phyloP scores from a whole-genome alignment of 2,329 filamentous ascomycete species.

The Zymoseptoria brevis region DNA sequence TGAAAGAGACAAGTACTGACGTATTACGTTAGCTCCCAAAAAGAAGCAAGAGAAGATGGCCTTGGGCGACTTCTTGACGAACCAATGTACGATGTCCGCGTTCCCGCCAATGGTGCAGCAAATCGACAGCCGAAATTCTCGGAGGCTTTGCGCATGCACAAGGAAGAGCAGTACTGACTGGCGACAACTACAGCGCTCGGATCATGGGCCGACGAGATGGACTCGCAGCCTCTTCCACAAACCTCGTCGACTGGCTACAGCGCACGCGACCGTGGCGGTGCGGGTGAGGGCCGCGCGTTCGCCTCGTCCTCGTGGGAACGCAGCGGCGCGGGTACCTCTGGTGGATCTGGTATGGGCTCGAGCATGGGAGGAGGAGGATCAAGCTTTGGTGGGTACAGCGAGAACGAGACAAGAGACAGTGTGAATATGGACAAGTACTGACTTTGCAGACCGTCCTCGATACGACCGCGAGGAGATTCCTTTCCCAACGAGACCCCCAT shows the following conservation, averaged over 20 bases:
- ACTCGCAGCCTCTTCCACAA: constrained; percentile 40
- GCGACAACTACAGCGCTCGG: constrained; percentile 53
- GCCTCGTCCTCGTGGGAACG: constrained; percentile 30
- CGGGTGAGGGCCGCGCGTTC: constrained; percentile 38
- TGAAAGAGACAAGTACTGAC: background rate
- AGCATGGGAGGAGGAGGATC: constrained; percentile 20
- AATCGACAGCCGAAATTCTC: background rate
- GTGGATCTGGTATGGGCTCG: constrained; percentile 11
- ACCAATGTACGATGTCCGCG: constrained; percentile 57
- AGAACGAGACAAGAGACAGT: constrained; percentile 1
- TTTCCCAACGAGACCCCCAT: constrained; percentile 85
- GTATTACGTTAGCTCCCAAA: constrained; percentile 49
- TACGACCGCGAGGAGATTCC: constrained; percentile 65
- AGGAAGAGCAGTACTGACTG: constrained; percentile 11
- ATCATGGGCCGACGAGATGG: constrained; percentile 99
- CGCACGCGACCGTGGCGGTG: constrained; percentile 22
- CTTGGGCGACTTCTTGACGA: constrained; percentile 89
- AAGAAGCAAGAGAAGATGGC: constrained; percentile 95
- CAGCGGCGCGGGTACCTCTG: constrained; percentile 14
- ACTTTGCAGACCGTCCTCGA: constrained; percentile 28
- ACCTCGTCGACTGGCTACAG: constrained; percentile 22
- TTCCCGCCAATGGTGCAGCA: background rate
- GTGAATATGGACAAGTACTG: constrained; percentile 4
- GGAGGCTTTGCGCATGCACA: background rate
- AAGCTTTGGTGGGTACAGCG: constrained; percentile 25